Evolutionary conservation across 2,329 filamentous ascomycete genomes (phyloP).

Genomic region (Mycosphaerelloides madeirae): DNA sequence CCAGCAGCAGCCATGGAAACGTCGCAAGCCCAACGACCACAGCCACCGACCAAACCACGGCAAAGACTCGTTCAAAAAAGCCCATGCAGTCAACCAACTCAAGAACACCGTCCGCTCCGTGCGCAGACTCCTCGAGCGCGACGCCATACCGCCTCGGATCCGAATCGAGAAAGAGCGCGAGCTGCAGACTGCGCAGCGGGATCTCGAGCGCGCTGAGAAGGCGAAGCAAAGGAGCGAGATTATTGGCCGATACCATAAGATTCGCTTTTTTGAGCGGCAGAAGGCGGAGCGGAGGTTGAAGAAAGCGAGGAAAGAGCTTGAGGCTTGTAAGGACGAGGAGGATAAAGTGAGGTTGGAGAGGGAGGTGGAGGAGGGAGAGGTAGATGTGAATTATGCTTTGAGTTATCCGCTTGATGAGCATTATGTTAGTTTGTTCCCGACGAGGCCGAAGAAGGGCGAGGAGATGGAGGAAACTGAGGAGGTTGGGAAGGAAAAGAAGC

Average conservation of each 20-base stretch:
- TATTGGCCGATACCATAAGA: conserved; percentile 77
- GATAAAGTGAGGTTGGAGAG: conserved; percentile 43
- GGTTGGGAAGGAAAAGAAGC: conserved; percentile 35
- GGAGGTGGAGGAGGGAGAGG: conserved; percentile 48
- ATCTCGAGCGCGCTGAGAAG: conserved; percentile 55
- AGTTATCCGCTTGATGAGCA: conserved; percentile 66
- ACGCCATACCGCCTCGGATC: conserved; percentile 62
- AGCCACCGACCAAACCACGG: conserved; percentile 12
- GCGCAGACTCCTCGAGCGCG: conserved; percentile 58
- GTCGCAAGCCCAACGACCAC: conserved; percentile 11
- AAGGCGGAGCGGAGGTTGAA: conserved; percentile 66
- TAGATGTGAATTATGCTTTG: conserved; percentile 71
- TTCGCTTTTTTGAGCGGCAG: conserved; percentile 79
- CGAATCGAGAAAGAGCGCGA: conserved; percentile 68
- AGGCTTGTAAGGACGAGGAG: conserved; percentile 46
- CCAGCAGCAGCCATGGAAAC: conserved; percentile 8
- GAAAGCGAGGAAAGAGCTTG: conserved; percentile 57
- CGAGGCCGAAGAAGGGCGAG: conserved; percentile 28
- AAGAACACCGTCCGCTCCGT: conserved; percentile 70
- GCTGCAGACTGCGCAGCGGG: conserved; percentile 60
- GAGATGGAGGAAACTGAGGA: conserved; percentile 33
- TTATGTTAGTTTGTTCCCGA: conserved; percentile 57
- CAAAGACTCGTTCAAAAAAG: conserved; percentile 30
- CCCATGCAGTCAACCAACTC: conserved; percentile 51
- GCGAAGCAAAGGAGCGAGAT: conserved; percentile 63